Evolutionary conservation across 2,329 filamentous ascomycete genomes (phyloP).

Genomic region (Aspergillus pseudonomiae): DNA sequence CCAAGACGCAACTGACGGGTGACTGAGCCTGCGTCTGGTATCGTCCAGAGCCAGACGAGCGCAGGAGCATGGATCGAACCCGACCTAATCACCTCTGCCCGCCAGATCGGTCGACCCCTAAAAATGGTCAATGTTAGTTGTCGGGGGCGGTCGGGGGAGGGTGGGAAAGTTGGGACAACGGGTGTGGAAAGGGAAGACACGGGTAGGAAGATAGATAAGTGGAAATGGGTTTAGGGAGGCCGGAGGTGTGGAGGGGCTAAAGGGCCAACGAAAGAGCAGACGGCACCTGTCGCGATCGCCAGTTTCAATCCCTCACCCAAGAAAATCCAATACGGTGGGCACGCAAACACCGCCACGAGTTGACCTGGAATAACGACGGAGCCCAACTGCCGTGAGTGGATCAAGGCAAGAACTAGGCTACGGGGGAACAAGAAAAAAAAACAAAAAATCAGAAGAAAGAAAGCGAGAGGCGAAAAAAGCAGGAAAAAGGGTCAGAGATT

Average conservation of each 20-base stretch:
- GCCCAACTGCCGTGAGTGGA: conserved; percentile 27
- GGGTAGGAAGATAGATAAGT: conserved; percentile 13
- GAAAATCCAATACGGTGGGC: background rate
- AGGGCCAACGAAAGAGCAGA: conserved; percentile 25
- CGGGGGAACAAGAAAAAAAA: conserved; percentile 28
- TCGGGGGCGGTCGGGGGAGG: conserved; percentile 1
- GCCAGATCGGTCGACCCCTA: conserved; percentile 29
- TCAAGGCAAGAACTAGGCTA: conserved; percentile 27
- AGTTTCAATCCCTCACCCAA: conserved; percentile 20
- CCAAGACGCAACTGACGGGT: conserved; percentile 40
- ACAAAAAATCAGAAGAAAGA: conserved; percentile 24
- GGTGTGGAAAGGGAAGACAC: conserved; percentile 13
- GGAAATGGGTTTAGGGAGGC: conserved; percentile 19
- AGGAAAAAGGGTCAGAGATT: conserved; percentile 10
- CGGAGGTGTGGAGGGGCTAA: conserved; percentile 40
- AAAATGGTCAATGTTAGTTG: conserved; percentile 13
- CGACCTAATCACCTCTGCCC: conserved; percentile 28
- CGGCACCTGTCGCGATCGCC: conserved; percentile 27
- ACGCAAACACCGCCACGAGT: background rate
- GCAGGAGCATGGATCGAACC: conserved; percentile 39
- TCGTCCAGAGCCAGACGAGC: conserved; percentile 31
- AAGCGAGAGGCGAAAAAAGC: background rate
- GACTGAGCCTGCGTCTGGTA: conserved; percentile 35
- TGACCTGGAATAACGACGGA: conserved; percentile 8
- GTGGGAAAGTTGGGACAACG: conserved; percentile 11